Evolutionary conservation across 306 rosid species (phyloP), one percentile per base, ranked within the genome.

Genomic region (Cucumis melo): DNA sequence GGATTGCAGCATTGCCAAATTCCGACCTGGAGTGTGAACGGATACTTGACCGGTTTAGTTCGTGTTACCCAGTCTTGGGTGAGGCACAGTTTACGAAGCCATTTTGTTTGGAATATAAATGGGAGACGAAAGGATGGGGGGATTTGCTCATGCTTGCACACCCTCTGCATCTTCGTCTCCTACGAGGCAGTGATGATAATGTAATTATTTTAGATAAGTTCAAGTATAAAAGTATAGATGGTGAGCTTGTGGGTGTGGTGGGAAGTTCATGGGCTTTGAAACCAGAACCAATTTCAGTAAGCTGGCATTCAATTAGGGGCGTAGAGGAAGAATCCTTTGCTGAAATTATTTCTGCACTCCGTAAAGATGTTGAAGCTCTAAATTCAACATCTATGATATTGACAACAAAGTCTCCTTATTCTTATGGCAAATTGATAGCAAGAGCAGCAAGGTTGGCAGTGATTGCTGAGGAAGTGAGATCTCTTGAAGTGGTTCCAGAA

Each of bases 371-470:
- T 21, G 89, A 85, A 11, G 84, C 73, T 38, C 80, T 93, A 17
- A 80, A 75, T 63, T 21, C 91, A 1, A 77, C 86, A 0, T 21
- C 82, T 14, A 84, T 85, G 60, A 41, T 46, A 13, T 46, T 46
- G 53, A 17, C 77, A n/a, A 78, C 82, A 24, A 81, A 51, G 0
- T 75, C 89, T 0, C 86, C 87, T 7, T 93, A 93, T 27, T 89
- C 85, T 75, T 85, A 83, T 78, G 98, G 96, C 27, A 93, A 93
- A 62, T 75, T 82, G 87, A 78, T 93, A 42, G 93, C 97, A 38
- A 87, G 98, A 64, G 97, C 93, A 8, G 97, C 98, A 7, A 88
- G 98, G 79, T 58, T 93, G 41, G 97, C 91, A 48, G 77, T 93
- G 81, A 91, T 93, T 80, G 98, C 97, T 3, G 97, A 93, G 82